A percentile compares a stretch with the other conserved stretches of the same genome.
These are phyloP conservation scores for Pseudopithomyces maydicus DNA, from an alignment of 2,329 filamentous ascomycete species.

Conservation along the genomic window DNA sequence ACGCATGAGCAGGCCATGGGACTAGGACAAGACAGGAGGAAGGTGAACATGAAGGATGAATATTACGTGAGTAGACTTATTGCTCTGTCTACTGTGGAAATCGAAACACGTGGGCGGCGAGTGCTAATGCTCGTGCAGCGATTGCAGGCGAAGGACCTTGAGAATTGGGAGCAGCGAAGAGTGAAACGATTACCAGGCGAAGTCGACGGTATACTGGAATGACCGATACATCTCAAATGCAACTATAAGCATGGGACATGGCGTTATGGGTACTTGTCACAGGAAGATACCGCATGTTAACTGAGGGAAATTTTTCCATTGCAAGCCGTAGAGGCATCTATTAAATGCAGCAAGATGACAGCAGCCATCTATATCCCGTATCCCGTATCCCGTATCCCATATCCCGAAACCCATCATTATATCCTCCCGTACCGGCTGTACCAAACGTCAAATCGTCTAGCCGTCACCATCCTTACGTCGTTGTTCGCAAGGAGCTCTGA, in stretches of 20 bases:
- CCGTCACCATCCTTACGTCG: neutral
- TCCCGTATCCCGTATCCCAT: no score
- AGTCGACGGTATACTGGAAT: constrained; percentile 75
- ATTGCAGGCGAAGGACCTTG: constrained; percentile 85
- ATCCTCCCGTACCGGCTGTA: neutral
- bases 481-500: constrained; percentile 7
- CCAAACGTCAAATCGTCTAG: constrained; percentile 2
- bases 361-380: neutral
- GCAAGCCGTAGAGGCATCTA: constrained; percentile 1
- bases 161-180: constrained; percentile 96
- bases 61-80: constrained; percentile 71
- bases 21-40: constrained; percentile 71
- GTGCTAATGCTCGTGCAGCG: constrained; percentile 57
- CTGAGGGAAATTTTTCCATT: neutral
- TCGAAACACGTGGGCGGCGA: neutral
- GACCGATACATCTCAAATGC: neutral
- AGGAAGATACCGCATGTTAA: neutral
- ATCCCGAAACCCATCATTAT: neutral
- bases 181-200: constrained; percentile 90
- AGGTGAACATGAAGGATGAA: constrained; percentile 80
- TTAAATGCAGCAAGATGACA: constrained; percentile 3
- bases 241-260: neutral
- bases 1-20: constrained; percentile 85
- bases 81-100: neutral
- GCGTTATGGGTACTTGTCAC: neutral